Evolutionary conservation across 495 filamentous ascomycete species (phyloP).

Genomic region (Penicillium canariense): DNA sequence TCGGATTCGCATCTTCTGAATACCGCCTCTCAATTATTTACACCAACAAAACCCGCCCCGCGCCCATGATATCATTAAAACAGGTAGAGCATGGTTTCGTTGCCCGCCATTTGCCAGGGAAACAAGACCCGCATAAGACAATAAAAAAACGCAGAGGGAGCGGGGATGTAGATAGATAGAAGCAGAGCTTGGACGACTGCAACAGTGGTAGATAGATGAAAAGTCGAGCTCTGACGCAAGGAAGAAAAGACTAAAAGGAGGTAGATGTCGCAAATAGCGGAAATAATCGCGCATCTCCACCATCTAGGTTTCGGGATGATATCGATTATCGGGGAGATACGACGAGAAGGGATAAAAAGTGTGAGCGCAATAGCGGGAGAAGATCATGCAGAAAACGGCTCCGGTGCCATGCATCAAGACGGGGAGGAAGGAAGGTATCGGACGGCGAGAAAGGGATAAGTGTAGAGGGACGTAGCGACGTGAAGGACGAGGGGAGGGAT

Average conservation of each 20-base stretch:
- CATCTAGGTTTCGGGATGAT: slow-evolving; percentile 26
- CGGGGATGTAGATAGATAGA: slow-evolving; percentile 11
- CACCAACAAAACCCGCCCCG: slow-evolving; percentile 35
- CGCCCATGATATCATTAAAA: slow-evolving; percentile 32
- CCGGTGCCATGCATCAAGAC: slow-evolving; percentile 45
- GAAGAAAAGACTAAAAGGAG: slow-evolving; percentile 23
- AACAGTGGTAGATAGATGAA: slow-evolving; percentile 10
- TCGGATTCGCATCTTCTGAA: slow-evolving; percentile 15
- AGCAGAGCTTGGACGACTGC: neutral
- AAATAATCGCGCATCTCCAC: slow-evolving; percentile 17
- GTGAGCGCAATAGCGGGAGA: slow-evolving; percentile 19
- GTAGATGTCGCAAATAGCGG: slow-evolving; percentile 22
- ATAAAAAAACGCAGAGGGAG: slow-evolving; percentile 13
- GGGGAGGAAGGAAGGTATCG: slow-evolving; percentile 29
- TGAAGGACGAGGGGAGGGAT: slow-evolving; percentile 27
- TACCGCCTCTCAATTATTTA: slow-evolving; percentile 36
- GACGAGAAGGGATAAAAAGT: slow-evolving; percentile 17
- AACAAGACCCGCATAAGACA: slow-evolving; percentile 3
- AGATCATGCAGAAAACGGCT: slow-evolving; percentile 42
- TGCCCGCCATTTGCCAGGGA: slow-evolving; percentile 18
- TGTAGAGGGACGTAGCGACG: slow-evolving; percentile 31
- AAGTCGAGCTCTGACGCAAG: slow-evolving; percentile 11
- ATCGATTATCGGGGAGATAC: slow-evolving; percentile 17
- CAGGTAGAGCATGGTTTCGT: slow-evolving; percentile 25
- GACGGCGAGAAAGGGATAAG: slow-evolving; percentile 15